Evolutionary conservation across 805 yeast genomes (phyloP), one percentile per base, ranked within the genome.

Genomic region (Hanseniaspora hatyaiensis): DNA sequence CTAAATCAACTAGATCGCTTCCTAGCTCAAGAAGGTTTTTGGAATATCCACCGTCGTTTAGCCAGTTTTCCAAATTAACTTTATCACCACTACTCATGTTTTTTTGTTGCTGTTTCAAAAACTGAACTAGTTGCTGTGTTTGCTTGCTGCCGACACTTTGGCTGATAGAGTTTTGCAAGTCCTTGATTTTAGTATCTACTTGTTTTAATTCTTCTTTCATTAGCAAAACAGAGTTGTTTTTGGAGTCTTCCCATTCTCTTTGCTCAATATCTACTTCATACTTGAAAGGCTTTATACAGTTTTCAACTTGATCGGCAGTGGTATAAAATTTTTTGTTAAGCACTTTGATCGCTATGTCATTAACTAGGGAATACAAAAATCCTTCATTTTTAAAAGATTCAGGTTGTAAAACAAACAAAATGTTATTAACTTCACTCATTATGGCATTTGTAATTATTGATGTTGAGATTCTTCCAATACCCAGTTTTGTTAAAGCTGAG

Each of bases 241-340:
- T 76, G 32, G 95, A 80, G 6, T 73, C 59, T 26, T 68, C 65
- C 99, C 99, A 92, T 62, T 92, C 99, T 33, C 96, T 72, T 55
- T 88, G 95, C 59, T 92, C 97, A 41, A 92, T 76, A 59, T 92
- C 99, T 51, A 92, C 88, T 59, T 92, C 99, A 62, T 89, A 92
- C 66, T 92, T 92, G 68, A 82, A 92, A 2, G 99, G 99, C 62
- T 92, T 92, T 58, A 92, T 89, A 66, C 97, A 88, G 63, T 94
- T 92, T 59, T 92, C 99, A 6, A 92, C 97, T 62, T 92, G 99
- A 62, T 94, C 99, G 0, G 98, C 94, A 0, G 98, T 89, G 1
- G 95, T 80, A 53, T 79, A 84, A 60, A 74, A 92, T 53, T 89
- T 77, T 23, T 82, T 67, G 53, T 79, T 79, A 52, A 92, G 68